Base-by-base conservation (phyloP, 352 stramenopile species). In the Phytopythium mirpurense region DNA sequence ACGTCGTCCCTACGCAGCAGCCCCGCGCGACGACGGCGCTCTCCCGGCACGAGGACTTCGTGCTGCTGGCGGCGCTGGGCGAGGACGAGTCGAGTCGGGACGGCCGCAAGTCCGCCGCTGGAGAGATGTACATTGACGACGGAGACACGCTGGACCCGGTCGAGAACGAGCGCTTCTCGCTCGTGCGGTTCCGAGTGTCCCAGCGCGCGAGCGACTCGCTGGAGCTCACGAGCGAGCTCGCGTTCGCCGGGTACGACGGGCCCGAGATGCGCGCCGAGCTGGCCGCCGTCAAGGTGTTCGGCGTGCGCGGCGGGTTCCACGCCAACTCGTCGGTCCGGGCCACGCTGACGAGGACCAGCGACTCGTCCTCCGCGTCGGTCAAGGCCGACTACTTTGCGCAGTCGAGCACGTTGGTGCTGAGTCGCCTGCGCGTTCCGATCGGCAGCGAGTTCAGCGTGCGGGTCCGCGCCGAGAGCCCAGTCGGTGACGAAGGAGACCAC, bases 61-160 rank as follows among this genome's bases (percentile, higher is more conserved):
- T 65, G 0, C 56, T 92, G 26, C 31, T 88, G 4, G 76, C 76
- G 15, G 81, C 81, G 12, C 51, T 93, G 0, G 56, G 75, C 41
- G 57, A 40, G 2, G 49, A 47, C 21, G 21, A 19, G 12, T 37
- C 27, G 5, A 10, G 12, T 5, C 18, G 42, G 1, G 11, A 65
- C 18, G 43, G 67, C 2, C 48, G 61, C 1, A 42, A 54, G 1
- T 42, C 51, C 10, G 78, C 83, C 1, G 37, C 49, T n/a, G 83
- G 83, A 9, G 73, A 90, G 36, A 42, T 93, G 3, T 93, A 86
- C 37, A 51, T 93, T 21, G 83, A 93, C 18, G 77, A 88, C 46
- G 83, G 83, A 6, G 77, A 90, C 40, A 88, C 81, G 8, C 38
- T 93, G 9, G 58, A 69, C 24, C 78, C 83, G 27, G 63, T 93